A percentile compares a stretch with the other conserved stretches of the same genome.
phyloP scores from a whole-genome alignment of 179 eudicot genomes.

The Nepenthes alata region DNA sequence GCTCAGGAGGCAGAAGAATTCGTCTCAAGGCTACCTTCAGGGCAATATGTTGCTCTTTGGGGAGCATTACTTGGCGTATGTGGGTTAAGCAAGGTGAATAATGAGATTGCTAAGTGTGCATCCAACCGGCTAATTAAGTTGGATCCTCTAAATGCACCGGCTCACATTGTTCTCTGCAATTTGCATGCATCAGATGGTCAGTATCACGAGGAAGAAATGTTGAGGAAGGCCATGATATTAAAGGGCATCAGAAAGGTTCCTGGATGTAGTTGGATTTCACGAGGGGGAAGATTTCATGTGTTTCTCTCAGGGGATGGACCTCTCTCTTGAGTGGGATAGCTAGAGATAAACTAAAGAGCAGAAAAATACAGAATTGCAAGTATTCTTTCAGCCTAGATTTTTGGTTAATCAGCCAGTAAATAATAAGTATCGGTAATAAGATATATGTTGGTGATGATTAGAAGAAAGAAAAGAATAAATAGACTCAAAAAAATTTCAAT shows the following conservation, averaged over 20 bases:
- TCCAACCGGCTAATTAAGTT: slow-evolving; percentile 21
- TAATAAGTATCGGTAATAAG: no score
- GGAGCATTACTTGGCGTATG: slow-evolving; percentile 40
- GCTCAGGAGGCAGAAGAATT: slow-evolving; percentile 34
- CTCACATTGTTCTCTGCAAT: slow-evolving; percentile 28
- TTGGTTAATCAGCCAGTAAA: no score
- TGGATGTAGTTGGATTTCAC: slow-evolving; percentile 32
- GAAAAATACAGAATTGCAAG: no score
- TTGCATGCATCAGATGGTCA: slow-evolving; percentile 23
- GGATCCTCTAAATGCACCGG: slow-evolving; percentile 33
- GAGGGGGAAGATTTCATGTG: slow-evolving; percentile 11
- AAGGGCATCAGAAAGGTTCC: slow-evolving; percentile 31
- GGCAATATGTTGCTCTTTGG: slow-evolving; percentile 24
- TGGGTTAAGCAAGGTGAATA: slow-evolving; percentile 22
- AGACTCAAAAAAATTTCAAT: no score
- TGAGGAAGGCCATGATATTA: slow-evolving; percentile 30
- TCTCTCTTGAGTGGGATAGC: no score
- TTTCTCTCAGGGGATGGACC: slow-evolving; percentile 20
- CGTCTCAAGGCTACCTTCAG: slow-evolving; percentile 21
- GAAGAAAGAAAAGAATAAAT: no score
- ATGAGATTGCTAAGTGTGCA: slow-evolving; percentile 19
- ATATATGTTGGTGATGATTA: no score
- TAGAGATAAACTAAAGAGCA: no score
- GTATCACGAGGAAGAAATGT: slow-evolving; percentile 14
- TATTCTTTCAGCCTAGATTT: no score